A percentile compares a stretch with the other conserved stretches of the same genome.
phyloP scores from a whole-genome alignment of 2,329 filamentous ascomycete species.

The Fusarium circinatum region DNA sequence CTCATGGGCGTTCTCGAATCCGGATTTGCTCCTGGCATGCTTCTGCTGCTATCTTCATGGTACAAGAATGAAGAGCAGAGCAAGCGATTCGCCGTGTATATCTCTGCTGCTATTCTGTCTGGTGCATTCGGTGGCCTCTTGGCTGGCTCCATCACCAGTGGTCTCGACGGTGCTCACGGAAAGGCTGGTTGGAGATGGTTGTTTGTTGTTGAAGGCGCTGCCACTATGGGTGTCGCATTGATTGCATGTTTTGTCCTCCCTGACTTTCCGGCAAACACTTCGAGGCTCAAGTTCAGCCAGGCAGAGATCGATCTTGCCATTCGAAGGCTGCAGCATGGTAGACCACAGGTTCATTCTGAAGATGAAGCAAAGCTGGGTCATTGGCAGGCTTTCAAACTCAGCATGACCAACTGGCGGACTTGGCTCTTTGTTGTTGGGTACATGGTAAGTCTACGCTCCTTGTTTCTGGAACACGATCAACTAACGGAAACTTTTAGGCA shows the following conservation, averaged over 20 bases:
- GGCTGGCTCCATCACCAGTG: not conserved
- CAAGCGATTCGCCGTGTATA: not conserved
- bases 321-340: not conserved
- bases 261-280: not conserved
- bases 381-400: not conserved
- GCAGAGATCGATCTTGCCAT: not conserved
- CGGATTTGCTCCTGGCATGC: not conserved
- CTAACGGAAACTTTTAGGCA: not conserved
- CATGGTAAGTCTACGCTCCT: not conserved
- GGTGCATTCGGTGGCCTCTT: not conserved
- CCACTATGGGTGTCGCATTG: not conserved
- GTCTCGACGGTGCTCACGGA: not conserved
- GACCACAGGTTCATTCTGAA: not conserved
- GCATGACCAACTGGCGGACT: not conserved
- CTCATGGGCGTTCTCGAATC: too few relatives aligned
- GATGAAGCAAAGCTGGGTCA: not conserved
- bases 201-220: not conserved
- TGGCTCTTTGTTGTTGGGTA: not conserved
- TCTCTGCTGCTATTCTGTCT: not conserved
- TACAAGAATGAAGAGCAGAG: not conserved
- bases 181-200: not conserved
- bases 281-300: not conserved
- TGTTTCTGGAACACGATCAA: not conserved
- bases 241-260: not conserved
- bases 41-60: not conserved